Percentiles rank a stretch among this genome's conserved stretches.
Evolutionary conservation across 148 eudicot species (phyloP).

Genomic region (Fagopyrum tataricum): DNA sequence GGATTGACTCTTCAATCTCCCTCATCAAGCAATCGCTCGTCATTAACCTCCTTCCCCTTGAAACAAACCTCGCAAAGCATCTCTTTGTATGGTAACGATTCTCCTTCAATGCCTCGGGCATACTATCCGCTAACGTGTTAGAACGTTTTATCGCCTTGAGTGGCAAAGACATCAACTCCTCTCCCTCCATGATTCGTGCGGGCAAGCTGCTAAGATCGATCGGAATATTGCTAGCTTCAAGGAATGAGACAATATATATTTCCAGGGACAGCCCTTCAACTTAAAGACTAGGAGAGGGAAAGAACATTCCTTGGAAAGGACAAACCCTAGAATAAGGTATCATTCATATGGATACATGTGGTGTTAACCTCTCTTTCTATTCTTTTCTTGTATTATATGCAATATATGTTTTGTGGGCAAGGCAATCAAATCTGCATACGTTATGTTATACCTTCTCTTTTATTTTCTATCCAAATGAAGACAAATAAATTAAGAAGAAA

Average conservation of each 20-base stretch:
- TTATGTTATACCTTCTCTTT: conserved; percentile 4
- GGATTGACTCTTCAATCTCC: conserved; percentile 5
- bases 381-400: conserved; percentile 1
- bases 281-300: not conserved
- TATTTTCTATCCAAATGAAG: not conserved
- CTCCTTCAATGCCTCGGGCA: conserved; percentile 14
- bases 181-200: conserved; percentile 1
- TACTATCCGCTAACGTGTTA: conserved; percentile 7
- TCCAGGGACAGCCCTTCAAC: not conserved
- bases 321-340: not conserved
- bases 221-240: not conserved
- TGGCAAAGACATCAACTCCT: not conserved
- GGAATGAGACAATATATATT: not conserved
- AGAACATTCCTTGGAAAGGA: conserved; percentile 9
- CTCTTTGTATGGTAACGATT: conserved; percentile 12
- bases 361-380: not conserved
- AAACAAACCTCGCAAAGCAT: conserved; percentile 7
- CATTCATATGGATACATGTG: not conserved
- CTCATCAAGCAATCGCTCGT: conserved; percentile 8
- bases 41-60: conserved; percentile 4
- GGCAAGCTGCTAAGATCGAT: not conserved
- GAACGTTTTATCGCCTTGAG: conserved; percentile 1
- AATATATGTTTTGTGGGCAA: not conserved
- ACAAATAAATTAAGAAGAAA: not conserved
- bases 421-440: conserved; percentile 1